Conservation (phyloP, 805 yeast genomes). For the Ogataea zsoltii region DNA sequence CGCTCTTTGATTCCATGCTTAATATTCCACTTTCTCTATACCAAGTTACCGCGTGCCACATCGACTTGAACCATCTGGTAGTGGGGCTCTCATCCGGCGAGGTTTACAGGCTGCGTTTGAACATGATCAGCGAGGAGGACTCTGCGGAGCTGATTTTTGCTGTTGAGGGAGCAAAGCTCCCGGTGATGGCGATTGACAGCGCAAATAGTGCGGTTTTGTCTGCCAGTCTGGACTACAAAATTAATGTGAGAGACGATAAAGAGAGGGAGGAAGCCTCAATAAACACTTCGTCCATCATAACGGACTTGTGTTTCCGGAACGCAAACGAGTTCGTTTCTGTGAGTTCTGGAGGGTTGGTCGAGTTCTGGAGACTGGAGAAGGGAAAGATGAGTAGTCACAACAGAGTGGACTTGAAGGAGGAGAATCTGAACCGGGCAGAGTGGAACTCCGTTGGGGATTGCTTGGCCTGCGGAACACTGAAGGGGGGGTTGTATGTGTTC, state of each 20-base stretch:
- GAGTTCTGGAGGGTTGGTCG: constrained; percentile 16
- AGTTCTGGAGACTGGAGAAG: constrained; percentile 38
- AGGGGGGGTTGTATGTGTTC: constrained; percentile 22
- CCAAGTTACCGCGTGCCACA: constrained; percentile 21
- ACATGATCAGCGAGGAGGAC: constrained; percentile 13
- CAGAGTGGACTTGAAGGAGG: constrained; percentile 30
- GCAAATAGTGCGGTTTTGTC: constrained; percentile 6
- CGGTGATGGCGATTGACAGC: constrained; percentile 24
- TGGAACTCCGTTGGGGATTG: constrained; percentile 15
- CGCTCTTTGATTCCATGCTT: constrained; percentile 15
- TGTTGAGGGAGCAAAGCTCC: constrained; percentile 11
- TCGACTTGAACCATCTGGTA: constrained; percentile 22
- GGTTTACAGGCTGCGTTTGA: constrained; percentile 15
- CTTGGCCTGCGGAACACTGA: constrained; percentile 26
- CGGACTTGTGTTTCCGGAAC: constrained; percentile 15
- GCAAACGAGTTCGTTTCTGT: constrained; percentile 16
- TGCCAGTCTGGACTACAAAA: constrained; percentile 15
- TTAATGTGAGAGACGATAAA: constrained; percentile 3
- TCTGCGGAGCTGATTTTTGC: constrained; percentile 9
- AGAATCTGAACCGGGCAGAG: constrained; percentile 15
- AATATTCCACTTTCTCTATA: constrained; percentile 7
- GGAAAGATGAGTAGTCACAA: constrained; percentile 25
- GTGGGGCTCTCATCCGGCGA: constrained; percentile 29
- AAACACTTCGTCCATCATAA: constrained; percentile 10
- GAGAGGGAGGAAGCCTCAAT: constrained; percentile 1